Evolutionary conservation across 805 yeast species (phyloP), one percentile per base, ranked within the genome.

Genomic region (Wickerhamomyces mucosus): DNA sequence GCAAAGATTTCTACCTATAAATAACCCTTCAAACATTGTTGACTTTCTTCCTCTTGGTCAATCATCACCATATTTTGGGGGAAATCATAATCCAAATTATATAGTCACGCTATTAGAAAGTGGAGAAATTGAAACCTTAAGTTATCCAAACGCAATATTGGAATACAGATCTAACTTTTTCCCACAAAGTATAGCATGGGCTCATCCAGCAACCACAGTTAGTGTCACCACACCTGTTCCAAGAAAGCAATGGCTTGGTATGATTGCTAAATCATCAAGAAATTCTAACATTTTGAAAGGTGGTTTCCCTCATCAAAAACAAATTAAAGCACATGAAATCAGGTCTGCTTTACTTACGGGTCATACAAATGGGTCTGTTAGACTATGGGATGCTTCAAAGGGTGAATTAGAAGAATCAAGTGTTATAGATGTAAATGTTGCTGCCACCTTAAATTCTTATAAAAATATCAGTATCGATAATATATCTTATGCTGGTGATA

Each of bases 341-440:
- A 11, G 24, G 11, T 21, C 78, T 4, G 71, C 70, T 10, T 60
- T 88, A 26, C 75, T 85, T 1, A 77, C 95, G 0, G 97, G 96
- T 1, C 95, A 92, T 49, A 71, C 76, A 21, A 79, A 79, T 51
- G 97, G 96, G 0, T 69, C 78, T 21, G 72, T 92, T 0, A 67
- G 96, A 33, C 62, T 89, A 8, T 78, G 86, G 75, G 95, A 89
- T 56, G 78, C 85, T 0, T 75, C 94, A 0, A 73, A 76, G 35
- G 80, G 81, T 15, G 95, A 83, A 39, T 46, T 76, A 6, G 75
- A 67, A 35, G 76, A 75, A 24, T 58, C 69, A 7, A 59, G 70
- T 6, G 75, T 75, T 4, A 58, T 80, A 41, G 82, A 77, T 40
- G 65, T 78, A 22, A 69, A 72, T 43, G 59, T 78, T 9, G 56